A percentile compares a stretch with the other conserved stretches of the same genome.
These are phyloP conservation scores for Dothistroma pini DNA, from an alignment of 2,329 filamentous ascomycete genomes.

Conservation along the genomic window DNA sequence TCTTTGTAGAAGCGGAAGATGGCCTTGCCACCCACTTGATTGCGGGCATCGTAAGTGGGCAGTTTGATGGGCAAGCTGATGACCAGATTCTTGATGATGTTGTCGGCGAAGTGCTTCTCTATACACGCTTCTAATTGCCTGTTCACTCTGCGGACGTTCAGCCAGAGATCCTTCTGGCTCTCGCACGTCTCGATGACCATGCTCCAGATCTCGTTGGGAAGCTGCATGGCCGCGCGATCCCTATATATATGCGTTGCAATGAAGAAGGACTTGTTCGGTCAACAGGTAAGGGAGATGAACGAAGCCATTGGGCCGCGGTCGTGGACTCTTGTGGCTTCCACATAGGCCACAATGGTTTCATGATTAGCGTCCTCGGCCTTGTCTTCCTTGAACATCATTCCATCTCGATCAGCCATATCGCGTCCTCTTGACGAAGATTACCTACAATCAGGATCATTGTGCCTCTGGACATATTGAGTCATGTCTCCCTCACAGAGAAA, in stretches of 20 bases:
- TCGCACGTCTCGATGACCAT: conserved; percentile 7
- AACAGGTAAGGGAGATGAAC: too few species aligned
- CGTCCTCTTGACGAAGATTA: too few species aligned
- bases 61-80: conserved; percentile 14
- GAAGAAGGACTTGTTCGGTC: too few species aligned
- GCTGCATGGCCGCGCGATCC: conserved; percentile 1
- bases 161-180: conserved; percentile 6
- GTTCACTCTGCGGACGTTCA: conserved; percentile 4
- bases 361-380: too few species aligned
- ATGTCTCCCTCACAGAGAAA: conserved; percentile 1
- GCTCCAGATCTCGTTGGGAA: conserved; percentile 15
- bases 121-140: conserved; percentile 16
- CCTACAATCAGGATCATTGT: neutral
- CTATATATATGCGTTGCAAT: too few species aligned
- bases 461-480: neutral
- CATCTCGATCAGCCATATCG: too few species aligned
- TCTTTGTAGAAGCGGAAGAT: conserved; percentile 4
- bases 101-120: conserved; percentile 15
- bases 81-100: conserved; percentile 6
- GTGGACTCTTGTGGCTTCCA: too few species aligned
- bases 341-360: too few species aligned
- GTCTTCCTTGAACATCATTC: too few species aligned
- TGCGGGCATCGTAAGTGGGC: conserved; percentile 16
- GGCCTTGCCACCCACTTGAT: conserved; percentile 12
- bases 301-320: too few species aligned